Evolutionary conservation across 2,329 filamentous ascomycete species (phyloP).

Genomic region (Pseudopyrenochaeta lycopersici): DNA sequence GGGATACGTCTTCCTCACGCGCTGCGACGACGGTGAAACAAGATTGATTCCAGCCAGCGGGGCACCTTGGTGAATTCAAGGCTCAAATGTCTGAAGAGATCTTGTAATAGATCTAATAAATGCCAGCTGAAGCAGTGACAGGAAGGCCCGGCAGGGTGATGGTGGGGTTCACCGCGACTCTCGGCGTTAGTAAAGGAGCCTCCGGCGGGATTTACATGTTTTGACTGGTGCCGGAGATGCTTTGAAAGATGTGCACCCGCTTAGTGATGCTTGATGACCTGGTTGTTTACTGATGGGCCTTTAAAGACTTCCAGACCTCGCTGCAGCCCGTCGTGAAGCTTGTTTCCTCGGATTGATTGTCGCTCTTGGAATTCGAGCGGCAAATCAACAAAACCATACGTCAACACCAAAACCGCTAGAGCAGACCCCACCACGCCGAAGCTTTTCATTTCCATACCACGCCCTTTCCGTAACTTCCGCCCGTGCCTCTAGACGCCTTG

Average conservation of each 20-base stretch:
- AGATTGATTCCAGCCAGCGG: constrained; percentile 2
- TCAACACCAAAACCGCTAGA: constrained; percentile 44
- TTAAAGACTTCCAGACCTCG: constrained; percentile 29
- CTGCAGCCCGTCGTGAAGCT: constrained; percentile 21
- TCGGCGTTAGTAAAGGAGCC: constrained; percentile 43
- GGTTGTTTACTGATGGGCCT: constrained; percentile 28
- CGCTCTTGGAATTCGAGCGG: constrained; percentile 31
- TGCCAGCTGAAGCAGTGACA: constrained; percentile 19
- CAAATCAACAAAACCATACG: constrained; percentile 29
- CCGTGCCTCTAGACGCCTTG: constrained; percentile 18
- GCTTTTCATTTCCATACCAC: constrained; percentile 42
- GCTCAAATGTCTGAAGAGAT: constrained; percentile 1
- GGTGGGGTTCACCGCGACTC: constrained; percentile 38
- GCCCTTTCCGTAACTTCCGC: constrained; percentile 37
- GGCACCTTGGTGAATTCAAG: constrained; percentile 4
- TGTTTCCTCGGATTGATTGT: constrained; percentile 25
- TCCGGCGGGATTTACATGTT: constrained; percentile 31
- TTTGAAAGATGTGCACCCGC: constrained; percentile 39
- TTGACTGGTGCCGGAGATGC: constrained; percentile 43
- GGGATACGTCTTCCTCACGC: constrained; percentile 9
- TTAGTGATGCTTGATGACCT: constrained; percentile 46
- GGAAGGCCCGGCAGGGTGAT: constrained; percentile 15
- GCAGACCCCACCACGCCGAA: constrained; percentile 46
- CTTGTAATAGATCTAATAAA: constrained; percentile 11
- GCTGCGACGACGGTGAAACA: constrained; percentile 31